Conservation (phyloP, 2,329 filamentous ascomycete genomes). For the Graphiopsis chlorocephala region DNA sequence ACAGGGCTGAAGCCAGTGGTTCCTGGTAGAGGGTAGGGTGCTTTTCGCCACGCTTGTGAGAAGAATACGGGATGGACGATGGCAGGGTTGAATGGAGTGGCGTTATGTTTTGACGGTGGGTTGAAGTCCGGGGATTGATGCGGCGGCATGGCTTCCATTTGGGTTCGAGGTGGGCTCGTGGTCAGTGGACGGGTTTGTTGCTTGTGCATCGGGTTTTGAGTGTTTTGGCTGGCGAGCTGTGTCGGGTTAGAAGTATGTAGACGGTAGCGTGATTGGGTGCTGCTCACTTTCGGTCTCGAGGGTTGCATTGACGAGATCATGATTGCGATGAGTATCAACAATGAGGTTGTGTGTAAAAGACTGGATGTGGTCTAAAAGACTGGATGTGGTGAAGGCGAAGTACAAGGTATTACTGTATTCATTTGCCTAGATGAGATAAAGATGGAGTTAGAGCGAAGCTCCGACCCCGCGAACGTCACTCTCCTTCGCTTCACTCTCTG, state of each 20-base stretch:
- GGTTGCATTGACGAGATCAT: slow-evolving; percentile 40
- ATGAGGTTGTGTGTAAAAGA: neutral
- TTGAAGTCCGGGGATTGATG: slow-evolving; percentile 16
- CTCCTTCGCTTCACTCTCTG: neutral
- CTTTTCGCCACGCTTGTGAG: slow-evolving; percentile 59
- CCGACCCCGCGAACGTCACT: slow-evolving; percentile 9
- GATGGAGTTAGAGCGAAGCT: neutral
- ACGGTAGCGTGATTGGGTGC: too few species aligned
- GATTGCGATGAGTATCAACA: neutral
- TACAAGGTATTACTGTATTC: neutral
- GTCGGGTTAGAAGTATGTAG: neutral
- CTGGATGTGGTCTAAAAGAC: neutral
- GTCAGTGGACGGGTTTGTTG: slow-evolving; percentile 24
- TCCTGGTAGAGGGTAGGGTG: slow-evolving; percentile 46
- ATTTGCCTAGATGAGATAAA: neutral
- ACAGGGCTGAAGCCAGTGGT: slow-evolving; percentile 42
- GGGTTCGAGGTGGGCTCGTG: slow-evolving; percentile 29
- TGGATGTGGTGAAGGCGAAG: neutral
- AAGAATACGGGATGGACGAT: slow-evolving; percentile 74
- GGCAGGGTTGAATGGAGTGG: slow-evolving; percentile 52
- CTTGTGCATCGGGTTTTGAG: neutral
- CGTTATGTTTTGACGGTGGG: neutral
- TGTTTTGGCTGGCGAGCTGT: neutral
- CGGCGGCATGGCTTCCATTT: slow-evolving; percentile 51
- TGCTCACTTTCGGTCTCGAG: slow-evolving; percentile 38